Evolutionary conservation across 768 basidiomycete genomes (phyloP).

Genomic region (Boletus speciosus): DNA sequence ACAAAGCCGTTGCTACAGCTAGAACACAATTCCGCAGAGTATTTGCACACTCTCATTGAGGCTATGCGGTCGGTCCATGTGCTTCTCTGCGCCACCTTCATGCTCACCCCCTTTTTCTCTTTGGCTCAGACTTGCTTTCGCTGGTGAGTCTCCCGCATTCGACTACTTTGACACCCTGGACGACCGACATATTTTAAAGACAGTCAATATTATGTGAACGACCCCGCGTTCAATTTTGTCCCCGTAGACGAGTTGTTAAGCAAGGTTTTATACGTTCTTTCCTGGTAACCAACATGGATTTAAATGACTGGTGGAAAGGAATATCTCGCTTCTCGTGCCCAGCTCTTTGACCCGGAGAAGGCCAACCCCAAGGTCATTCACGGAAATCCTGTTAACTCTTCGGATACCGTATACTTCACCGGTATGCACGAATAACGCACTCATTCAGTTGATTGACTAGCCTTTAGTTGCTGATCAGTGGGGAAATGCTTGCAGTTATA

Average conservation of each 20-base stretch:
- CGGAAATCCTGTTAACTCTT: slow-evolving; percentile 79
- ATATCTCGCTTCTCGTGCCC: slow-evolving; percentile 78
- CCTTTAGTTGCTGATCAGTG: slow-evolving; percentile 75
- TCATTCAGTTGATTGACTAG: background rate
- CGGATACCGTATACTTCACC: slow-evolving; percentile 94
- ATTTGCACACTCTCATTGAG: slow-evolving; percentile 85
- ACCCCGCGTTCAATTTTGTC: slow-evolving; percentile 74
- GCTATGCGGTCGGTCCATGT: slow-evolving; percentile 58
- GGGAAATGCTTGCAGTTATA: slow-evolving; percentile 88
- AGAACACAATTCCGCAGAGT: slow-evolving; percentile 89
- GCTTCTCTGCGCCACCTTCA: background rate
- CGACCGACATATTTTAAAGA: slow-evolving; percentile 42
- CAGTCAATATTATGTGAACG: slow-evolving; percentile 86
- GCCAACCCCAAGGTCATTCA: slow-evolving; percentile 65
- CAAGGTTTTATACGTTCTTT: slow-evolving; percentile 48
- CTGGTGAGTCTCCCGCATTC: slow-evolving; percentile 46
- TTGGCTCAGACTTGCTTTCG: slow-evolving; percentile 58
- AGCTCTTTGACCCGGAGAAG: slow-evolving; percentile 67
- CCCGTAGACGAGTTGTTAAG: slow-evolving; percentile 82
- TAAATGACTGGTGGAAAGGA: slow-evolving; percentile 44
- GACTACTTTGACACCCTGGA: background rate
- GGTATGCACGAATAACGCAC: slow-evolving; percentile 39
- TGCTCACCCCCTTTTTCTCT: background rate
- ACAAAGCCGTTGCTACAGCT: slow-evolving; percentile 68
- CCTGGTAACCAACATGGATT: background rate